These are phyloP conservation scores for Musa itinerans DNA, from an alignment of 176 grass and related monocot species.

Conservation along the genomic window DNA sequence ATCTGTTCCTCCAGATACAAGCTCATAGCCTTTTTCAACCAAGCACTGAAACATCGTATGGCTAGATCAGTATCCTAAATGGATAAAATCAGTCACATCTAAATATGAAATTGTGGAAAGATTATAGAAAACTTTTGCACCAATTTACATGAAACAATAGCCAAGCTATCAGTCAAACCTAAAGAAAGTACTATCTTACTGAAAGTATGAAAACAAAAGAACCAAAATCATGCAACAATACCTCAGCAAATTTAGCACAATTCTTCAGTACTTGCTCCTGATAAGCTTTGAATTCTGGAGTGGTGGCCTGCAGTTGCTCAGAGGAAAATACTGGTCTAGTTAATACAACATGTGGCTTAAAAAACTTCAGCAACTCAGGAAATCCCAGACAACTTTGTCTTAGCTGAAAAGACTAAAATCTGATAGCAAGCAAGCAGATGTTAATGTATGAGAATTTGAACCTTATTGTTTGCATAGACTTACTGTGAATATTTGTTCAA, in stretches of 20 bases:
- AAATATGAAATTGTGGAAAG: neutral
- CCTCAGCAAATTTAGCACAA: slow-evolving; percentile 89
- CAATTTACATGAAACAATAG: neutral
- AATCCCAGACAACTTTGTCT: no score
- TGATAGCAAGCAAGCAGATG: no score
- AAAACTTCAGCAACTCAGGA: no score
- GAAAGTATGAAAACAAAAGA: slow-evolving; percentile 1
- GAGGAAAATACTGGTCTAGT: neutral
- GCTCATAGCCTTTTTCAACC: slow-evolving; percentile 62
- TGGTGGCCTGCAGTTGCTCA: slow-evolving; percentile 58
- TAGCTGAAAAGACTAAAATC: no score
- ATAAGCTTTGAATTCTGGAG: slow-evolving; percentile 72
- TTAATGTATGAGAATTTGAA: no score
- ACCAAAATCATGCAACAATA: slow-evolving; percentile 9
- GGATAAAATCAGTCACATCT: neutral
- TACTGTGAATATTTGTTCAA: neutral
- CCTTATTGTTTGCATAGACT: no score
- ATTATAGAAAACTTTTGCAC: neutral
- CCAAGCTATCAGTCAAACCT: neutral
- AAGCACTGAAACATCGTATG: slow-evolving; percentile 32
- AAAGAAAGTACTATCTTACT: neutral
- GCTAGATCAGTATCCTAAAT: no score
- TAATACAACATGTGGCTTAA: no score
- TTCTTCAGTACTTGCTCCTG: slow-evolving; percentile 98
- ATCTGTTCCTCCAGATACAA: slow-evolving; percentile 95